Base-by-base conservation (phyloP, 441 rosid genomes). In the Euphorbia celastroides region DNA sequence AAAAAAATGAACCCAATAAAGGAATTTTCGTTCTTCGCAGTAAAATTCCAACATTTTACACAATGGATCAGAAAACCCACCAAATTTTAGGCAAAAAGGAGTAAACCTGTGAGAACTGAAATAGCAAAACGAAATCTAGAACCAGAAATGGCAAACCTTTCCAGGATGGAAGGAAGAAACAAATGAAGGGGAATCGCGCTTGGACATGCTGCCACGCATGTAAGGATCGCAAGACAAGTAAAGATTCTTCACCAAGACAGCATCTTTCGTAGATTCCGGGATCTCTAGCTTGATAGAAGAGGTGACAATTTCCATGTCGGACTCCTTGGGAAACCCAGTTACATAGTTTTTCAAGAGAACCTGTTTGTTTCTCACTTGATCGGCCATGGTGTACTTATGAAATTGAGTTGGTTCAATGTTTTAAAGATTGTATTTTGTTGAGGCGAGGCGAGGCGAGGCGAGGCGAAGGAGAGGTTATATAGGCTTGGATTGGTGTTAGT, bases 171-270 rank as follows among this genome's bases (percentile, higher is more conserved):
- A 90, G 62, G 91, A 83, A 14, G 80, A 77, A 32, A 85, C 25
- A 36, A 75, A 51, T 41, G 79, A 73, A 44, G 67, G 65, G 11
- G 59, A n/a, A 48, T 68, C 76, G 14, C 25, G 17, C 30, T 79
- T 34, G 32, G 71, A 74, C 89, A 84, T 80, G 27, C 85, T 80
- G 48, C 70, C 75, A 25, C 88, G 78, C 88, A 87, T 77, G 74
- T 87, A 87, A 51, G 93, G 90, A 63, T 87, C 90, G 55, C 93
- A 87, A 50, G 93, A 85, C 57, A 87, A 77, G 76, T 78, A 87
- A 7, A 85, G 81, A 74, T 83, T 87, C 82, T 87, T 83, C 58
- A 87, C 84, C 31, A 80, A 59, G 38, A 85, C 66, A 0, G 81
- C 80, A 11, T 72, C 71, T 42, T 64, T 42, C 1, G 84, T 77